Conservation (phyloP, 2,329 filamentous ascomycete genomes). For the Emmonsia crescens region DNA sequence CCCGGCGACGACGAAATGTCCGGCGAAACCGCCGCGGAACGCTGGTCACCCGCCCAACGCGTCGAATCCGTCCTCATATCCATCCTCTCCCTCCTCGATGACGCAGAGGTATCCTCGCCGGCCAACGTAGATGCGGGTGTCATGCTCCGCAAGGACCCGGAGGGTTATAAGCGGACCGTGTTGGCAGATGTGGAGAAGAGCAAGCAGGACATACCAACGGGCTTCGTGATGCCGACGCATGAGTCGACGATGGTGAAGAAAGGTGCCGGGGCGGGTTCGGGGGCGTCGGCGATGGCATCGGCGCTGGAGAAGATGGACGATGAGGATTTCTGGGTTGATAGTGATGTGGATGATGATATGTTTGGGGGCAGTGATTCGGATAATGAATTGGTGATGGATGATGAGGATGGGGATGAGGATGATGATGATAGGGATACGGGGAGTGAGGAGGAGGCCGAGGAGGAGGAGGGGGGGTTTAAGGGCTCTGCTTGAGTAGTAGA, state of each 20-base stretch:
- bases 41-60: constrained; percentile 88
- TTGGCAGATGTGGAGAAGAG: constrained; percentile 59
- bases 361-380: constrained; percentile 62
- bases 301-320: constrained; percentile 44
- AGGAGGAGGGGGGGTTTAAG: constrained; percentile 22
- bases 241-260: constrained; percentile 38
- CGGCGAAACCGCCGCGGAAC: constrained; percentile 77
- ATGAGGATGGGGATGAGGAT: constrained; percentile 32
- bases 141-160: constrained; percentile 63
- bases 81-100: constrained; percentile 81
- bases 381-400: constrained; percentile 33
- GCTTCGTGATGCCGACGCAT: constrained; percentile 71
- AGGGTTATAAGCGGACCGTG: constrained; percentile 59
- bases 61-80: constrained; percentile 92
- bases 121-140: constrained; percentile 92
- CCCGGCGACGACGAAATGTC: constrained; percentile 90
- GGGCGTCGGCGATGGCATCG: background rate
- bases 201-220: constrained; percentile 67
- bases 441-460: constrained; percentile 41
- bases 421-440: constrained; percentile 42
- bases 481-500: background rate
- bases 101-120: constrained; percentile 84
- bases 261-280: background rate
- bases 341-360: constrained; percentile 60
- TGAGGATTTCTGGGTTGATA: constrained; percentile 67